Base-by-base conservation (phyloP, 495 filamentous ascomycete genomes). In the Penicillium tannophilum region DNA sequence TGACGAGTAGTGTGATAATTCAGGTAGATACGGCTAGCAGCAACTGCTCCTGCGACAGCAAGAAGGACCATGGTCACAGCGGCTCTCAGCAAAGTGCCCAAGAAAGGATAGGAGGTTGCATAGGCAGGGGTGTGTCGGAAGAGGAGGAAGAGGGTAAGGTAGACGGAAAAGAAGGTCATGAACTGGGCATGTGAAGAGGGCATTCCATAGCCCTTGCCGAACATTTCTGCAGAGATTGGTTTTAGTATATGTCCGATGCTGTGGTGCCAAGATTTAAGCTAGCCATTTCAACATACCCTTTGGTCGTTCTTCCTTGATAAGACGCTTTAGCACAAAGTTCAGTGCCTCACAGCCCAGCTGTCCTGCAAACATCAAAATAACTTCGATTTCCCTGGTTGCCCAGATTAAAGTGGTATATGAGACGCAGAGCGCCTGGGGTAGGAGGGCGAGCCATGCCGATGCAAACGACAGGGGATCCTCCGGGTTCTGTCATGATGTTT, bases 171-270 rank as follows among this genome's bases (percentile, higher is more conserved):
- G 78, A 90, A 99, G 10, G 86, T 79, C 48, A 90, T 88, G 70
- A 97, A 99, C 73, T 99, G 94, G 10, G 94, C 90, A 76, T 99
- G 94, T 26, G 92, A 96, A 46, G 88, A 92, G n/a, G 94, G 94
- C 94, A 99, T 99, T 61, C 94, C 94, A 67, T 98, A 99, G 58
- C 94, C 94, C 72, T 96, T 97, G 39, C 89, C 89, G 57, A 87
- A 82, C 82, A 90, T 90, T 75, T 89, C 89, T 90, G 51, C 26
- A 30, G 23, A 45, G 17, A 49, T 16, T 4, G 14, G 6, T n/a
- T 0, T 59, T 35, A 23, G 39, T 4, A 26, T n/a, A 20, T 49
- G 24, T 52, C 35, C 26, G 16, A 20, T 17, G 24, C n/a, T 43
- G 19, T 50, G 23, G 42, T 19, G 19, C 9, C 28, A 39, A 24